A percentile compares a stretch with the other conserved stretches of the same genome.
phyloP scores from a whole-genome alignment of 176 grass and related monocot species.

The Leersia perrieri region DNA sequence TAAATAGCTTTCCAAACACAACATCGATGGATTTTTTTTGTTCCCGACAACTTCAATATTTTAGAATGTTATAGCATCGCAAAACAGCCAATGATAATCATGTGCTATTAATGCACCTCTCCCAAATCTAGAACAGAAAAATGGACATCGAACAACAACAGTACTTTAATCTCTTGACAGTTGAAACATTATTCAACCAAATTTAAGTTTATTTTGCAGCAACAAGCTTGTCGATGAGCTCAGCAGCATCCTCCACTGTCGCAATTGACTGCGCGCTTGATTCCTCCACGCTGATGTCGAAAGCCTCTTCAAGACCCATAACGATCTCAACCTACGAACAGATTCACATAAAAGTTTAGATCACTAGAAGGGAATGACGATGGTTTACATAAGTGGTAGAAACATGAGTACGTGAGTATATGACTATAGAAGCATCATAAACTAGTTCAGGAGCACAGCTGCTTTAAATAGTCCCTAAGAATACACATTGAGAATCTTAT shows the following conservation, averaged over 20 bases:
- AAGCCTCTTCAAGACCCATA: slow-evolving; percentile 60
- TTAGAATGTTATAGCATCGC: slow-evolving; percentile 1
- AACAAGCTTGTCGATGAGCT: slow-evolving; percentile 50
- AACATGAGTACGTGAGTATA: background rate
- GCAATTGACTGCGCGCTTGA: slow-evolving; percentile 38
- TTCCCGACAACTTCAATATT: background rate
- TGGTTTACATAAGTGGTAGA: background rate
- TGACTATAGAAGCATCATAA: background rate
- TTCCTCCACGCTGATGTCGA: slow-evolving; percentile 50
- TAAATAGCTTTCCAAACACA: background rate
- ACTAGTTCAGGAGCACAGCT: background rate
- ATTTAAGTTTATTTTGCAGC: background rate
- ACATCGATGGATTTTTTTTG: background rate
- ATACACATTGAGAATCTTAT: too few species aligned
- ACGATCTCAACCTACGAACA: slow-evolving; percentile 56
- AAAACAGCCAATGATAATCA: background rate
- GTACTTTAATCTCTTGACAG: background rate
- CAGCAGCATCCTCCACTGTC: slow-evolving; percentile 52
- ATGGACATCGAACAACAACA: slow-evolving; percentile 1
- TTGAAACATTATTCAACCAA: background rate
- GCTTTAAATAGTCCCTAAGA: too few species aligned
- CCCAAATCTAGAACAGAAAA: slow-evolving; percentile 20
- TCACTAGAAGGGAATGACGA: background rate
- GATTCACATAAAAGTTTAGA: background rate
- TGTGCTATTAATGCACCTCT: slow-evolving; percentile 16